These are phyloP conservation scores for Silene noctiflora DNA, from an alignment of 179 eudicot species.

Conservation along the genomic window DNA sequence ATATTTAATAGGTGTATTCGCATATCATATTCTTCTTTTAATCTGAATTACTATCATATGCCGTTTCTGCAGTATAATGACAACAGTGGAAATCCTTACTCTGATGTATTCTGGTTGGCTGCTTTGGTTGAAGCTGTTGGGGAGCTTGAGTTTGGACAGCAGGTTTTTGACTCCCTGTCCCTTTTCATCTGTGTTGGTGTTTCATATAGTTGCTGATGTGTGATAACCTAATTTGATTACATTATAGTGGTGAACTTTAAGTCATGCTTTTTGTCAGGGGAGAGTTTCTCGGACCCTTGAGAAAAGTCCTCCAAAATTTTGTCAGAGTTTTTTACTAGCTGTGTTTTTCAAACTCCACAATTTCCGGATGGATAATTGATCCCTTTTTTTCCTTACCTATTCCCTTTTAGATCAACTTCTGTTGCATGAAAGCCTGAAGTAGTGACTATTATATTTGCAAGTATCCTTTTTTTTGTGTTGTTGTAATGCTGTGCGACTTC, in stretches of 20 bases:
- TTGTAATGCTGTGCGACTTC: not conserved
- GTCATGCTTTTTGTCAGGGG: not conserved
- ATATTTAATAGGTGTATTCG: not conserved
- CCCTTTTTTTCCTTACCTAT: not conserved
- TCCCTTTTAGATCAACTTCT: not conserved
- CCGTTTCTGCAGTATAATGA: constrained; percentile 68
- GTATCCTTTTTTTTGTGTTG: not conserved
- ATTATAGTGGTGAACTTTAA: not conserved
- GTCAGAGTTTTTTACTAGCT: constrained; percentile 3
- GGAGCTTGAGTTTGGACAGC: constrained; percentile 94
- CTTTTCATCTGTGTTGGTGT: not conserved
- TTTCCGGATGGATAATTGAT: not conserved
- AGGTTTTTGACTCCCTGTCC: constrained; percentile 47
- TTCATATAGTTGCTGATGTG: constrained; percentile 3
- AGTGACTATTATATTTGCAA: not conserved
- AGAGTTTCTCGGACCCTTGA: not conserved
- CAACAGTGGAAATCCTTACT: constrained; percentile 85
- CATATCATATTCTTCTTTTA: not conserved
- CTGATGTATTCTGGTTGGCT: constrained; percentile 93
- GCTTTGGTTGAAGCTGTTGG: constrained; percentile 88
- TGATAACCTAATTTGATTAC: not conserved
- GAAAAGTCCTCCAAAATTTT: not conserved
- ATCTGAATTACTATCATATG: constrained; percentile 4
- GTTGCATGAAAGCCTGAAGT: not conserved
- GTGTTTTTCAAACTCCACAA: not conserved